A percentile compares a stretch with the other conserved stretches of the same genome.
These are phyloP conservation scores for Artemisia annua DNA, from an alignment of 129 eudicot species.

Conservation along the genomic window DNA sequence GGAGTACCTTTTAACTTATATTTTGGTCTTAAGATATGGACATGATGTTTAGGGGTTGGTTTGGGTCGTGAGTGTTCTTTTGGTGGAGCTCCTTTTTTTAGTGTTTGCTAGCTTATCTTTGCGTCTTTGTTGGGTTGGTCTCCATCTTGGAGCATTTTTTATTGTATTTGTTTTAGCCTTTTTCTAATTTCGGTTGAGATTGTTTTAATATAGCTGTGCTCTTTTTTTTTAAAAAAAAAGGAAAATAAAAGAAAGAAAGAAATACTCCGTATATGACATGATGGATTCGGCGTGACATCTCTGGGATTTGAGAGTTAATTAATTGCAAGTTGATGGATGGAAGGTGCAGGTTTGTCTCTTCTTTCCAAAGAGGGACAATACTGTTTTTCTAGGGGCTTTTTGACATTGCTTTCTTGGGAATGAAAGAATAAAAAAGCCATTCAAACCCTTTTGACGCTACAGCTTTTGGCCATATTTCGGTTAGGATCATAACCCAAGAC, in stretches of 20 bases:
- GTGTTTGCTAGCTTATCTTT: too few species aligned
- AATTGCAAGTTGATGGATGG: constrained; percentile 27
- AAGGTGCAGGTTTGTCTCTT: constrained; percentile 36
- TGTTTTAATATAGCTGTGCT: too few species aligned
- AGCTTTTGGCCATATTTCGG: constrained; percentile 23
- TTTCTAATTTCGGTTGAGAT: too few species aligned
- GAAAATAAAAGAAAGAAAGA: not conserved
- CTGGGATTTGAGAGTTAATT: constrained; percentile 15
- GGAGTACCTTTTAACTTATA: too few species aligned
- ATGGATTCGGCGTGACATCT: constrained; percentile 32
- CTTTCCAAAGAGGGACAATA: constrained; percentile 42
- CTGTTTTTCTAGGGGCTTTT: constrained; percentile 28
- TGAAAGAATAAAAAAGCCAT: constrained; percentile 43
- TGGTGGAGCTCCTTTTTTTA: too few species aligned
- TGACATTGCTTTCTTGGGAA: constrained; percentile 59
- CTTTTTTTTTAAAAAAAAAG: too few species aligned
- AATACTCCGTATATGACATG: constrained; percentile 25
- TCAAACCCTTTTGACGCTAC: constrained; percentile 25
- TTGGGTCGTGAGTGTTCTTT: too few species aligned
- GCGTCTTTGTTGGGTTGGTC: too few species aligned
- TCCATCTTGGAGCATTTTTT: too few species aligned
- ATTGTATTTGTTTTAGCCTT: too few species aligned
- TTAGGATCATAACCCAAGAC: constrained; percentile 38
- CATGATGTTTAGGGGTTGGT: too few species aligned
- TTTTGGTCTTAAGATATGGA: too few species aligned